Evolutionary conservation across 257 asterid genomes (phyloP), one percentile per base, ranked within the genome.

Genomic region (Przewalskia tangutica): DNA sequence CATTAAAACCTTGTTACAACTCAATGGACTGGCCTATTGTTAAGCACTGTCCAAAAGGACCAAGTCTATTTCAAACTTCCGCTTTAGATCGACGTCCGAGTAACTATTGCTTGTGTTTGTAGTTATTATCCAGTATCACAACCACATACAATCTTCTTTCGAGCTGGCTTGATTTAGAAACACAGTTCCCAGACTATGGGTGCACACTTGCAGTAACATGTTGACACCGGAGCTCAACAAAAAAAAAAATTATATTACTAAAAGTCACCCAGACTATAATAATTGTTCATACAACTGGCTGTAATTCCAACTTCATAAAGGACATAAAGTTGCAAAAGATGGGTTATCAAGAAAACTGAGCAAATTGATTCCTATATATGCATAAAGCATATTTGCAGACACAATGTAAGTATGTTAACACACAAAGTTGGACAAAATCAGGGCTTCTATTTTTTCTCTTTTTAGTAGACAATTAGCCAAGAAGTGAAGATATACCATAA

Each of bases 401-500:
- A 46, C 53, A 71, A 71, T 46, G 59, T 11, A 46, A 58, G 20
- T 20, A n/a, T 20, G 42, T 23, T 2, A 20, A 18, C 79, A 71
- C 59, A 71, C 4, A 3, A 67, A 67, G 38, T 70, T 70, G 56
- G n/a, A 44, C 44, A 59, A 70, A 70, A 5, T 42, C 56, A 70
- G n/a, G n/a, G 44, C n/a, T 70, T 18, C 56, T 71, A 56, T 4
- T 2, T 77, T 77, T 77, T 44, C 27, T 13, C 20, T n/a, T 40
- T 79, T 38, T 23, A 48, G 75, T 56, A 65, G 77, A 78, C 53
- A 86, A 82, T 82, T 58, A 58, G 78, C 18, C 44, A 70, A 81
- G 77, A 81, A 56, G 65, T 63, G 76, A 65, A 42, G 54, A 83
- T 78, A 82, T 76, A 92, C 97, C 98, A 94, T 95, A 36, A 95